phyloP scores from a whole-genome alignment of 1,139 yeast species.

The Geotrichum carabidarum region DNA sequence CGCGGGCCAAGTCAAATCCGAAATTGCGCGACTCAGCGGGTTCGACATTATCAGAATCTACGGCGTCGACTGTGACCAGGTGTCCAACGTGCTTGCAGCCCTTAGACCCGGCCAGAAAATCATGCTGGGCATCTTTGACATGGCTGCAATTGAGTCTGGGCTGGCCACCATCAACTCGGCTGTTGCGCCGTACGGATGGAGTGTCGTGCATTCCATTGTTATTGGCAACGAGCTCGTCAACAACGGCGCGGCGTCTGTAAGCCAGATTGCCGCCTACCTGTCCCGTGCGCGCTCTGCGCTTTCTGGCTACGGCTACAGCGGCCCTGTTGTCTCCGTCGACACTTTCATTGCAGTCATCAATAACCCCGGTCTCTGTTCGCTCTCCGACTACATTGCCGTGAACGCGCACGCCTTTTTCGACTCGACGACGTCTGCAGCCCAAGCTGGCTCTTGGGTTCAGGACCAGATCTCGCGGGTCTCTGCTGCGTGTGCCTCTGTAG shows the following conservation, averaged over 20 bases:
- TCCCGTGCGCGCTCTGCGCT: constrained; percentile 52
- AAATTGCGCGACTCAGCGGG: constrained; percentile 49
- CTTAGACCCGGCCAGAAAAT: constrained; percentile 58
- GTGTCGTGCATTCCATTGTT: constrained; percentile 63
- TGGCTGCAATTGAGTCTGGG: constrained; percentile 44
- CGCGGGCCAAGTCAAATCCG: constrained; percentile 52
- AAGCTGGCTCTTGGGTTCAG: constrained; percentile 70
- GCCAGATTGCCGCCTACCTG: constrained; percentile 54
- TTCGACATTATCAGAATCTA: constrained; percentile 67
- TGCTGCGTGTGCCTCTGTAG: constrained; percentile 38
- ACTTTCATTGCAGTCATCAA: constrained; percentile 65
- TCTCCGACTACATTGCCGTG: constrained; percentile 77
- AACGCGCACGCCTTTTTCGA: constrained; percentile 91
- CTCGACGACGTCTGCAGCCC: constrained; percentile 56
- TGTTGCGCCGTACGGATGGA: constrained; percentile 48
- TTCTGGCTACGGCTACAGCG: constrained; percentile 37
- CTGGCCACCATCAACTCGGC: constrained; percentile 30
- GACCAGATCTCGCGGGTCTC: constrained; percentile 61
- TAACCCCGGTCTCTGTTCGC: constrained; percentile 68
- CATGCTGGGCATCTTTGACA: constrained; percentile 70
- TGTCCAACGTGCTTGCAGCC: constrained; percentile 56
- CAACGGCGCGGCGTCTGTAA: constrained; percentile 55
- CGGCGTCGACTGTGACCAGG: constrained; percentile 81
- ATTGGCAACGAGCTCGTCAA: constrained; percentile 88
- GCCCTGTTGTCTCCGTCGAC: constrained; percentile 17